Evolutionary conservation across 2,329 filamentous ascomycete species (phyloP).

Genomic region (Lachnellula arida): DNA sequence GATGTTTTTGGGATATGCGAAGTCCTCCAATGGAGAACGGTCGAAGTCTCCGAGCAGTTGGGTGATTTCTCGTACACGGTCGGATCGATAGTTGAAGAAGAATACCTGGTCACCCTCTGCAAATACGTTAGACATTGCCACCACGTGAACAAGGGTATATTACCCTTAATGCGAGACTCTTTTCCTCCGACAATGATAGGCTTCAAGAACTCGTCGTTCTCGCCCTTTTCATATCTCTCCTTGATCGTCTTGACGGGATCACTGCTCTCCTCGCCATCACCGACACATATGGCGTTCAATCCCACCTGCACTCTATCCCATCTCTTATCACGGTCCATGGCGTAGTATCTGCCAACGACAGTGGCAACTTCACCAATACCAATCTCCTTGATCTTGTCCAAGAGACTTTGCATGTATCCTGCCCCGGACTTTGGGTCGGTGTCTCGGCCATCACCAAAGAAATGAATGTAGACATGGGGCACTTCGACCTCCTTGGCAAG

Average conservation of each 20-base stretch:
- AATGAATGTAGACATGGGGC: constrained; percentile 94
- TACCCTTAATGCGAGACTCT: constrained; percentile 79
- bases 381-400: constrained; percentile 77
- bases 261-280: constrained; percentile 79
- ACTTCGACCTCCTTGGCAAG: constrained; percentile 86
- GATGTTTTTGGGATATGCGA: constrained; percentile 88
- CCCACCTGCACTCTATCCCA: constrained; percentile 94
- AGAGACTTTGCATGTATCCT: constrained; percentile 80
- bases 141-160: not conserved
- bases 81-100: constrained; percentile 99
- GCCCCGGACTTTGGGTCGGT: constrained; percentile 94
- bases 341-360: constrained; percentile 92
- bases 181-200: constrained; percentile 92
- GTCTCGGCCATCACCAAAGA: constrained; percentile 97
- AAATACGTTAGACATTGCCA: constrained; percentile 11
- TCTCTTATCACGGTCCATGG: constrained; percentile 99
- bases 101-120: constrained; percentile 88
- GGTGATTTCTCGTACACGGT: constrained; percentile 93
- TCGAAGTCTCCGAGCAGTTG: constrained; percentile 91
- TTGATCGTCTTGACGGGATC: constrained; percentile 85
- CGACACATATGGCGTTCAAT: constrained; percentile 74
- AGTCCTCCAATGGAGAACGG: constrained; percentile 83
- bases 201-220: constrained; percentile 97
- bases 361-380: constrained; percentile 85
- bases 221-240: constrained; percentile 78